Evolutionary conservation across 345 rosid species (phyloP).

Genomic region (Xanthoceras sorbifolium): DNA sequence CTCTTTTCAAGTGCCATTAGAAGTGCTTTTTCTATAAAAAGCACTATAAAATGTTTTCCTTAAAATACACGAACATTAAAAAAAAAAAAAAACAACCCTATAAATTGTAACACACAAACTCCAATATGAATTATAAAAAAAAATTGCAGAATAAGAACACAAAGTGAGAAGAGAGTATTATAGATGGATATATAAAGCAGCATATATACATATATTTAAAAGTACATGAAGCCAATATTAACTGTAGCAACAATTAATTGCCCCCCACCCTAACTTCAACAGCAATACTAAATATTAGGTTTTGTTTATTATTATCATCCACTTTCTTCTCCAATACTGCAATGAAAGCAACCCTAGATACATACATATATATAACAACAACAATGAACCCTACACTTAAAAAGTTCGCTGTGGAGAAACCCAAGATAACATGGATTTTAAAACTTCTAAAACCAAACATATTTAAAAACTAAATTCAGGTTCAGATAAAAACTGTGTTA

Average conservation of each 20-base stretch:
- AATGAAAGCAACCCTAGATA: constrained; percentile 23
- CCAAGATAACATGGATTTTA: constrained; percentile 14
- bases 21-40: too few relatives aligned
- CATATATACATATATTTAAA: constrained; percentile 1
- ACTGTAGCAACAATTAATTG: background rate
- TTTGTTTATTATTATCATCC: constrained; percentile 21
- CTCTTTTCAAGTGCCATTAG: too few relatives aligned
- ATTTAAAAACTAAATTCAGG: background rate
- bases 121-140: too few relatives aligned
- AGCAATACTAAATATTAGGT: constrained; percentile 11
- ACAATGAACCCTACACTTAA: constrained; percentile 1
- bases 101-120: too few relatives aligned
- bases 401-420: background rate
- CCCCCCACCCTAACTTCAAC: constrained; percentile 16
- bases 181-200: background rate
- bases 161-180: too few relatives aligned
- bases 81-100: too few relatives aligned
- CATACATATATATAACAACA: too few relatives aligned
- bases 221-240: constrained; percentile 17
- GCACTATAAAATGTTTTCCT: too few relatives aligned
- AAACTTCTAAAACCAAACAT: constrained; percentile 23
- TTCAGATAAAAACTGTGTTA: constrained; percentile 4
- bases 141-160: too few relatives aligned
- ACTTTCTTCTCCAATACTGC: constrained; percentile 20
- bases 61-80: too few relatives aligned